Conservation (phyloP, 1,284 basidiomycete genomes). For the Xerocomus cyaneibrunnescens region DNA sequence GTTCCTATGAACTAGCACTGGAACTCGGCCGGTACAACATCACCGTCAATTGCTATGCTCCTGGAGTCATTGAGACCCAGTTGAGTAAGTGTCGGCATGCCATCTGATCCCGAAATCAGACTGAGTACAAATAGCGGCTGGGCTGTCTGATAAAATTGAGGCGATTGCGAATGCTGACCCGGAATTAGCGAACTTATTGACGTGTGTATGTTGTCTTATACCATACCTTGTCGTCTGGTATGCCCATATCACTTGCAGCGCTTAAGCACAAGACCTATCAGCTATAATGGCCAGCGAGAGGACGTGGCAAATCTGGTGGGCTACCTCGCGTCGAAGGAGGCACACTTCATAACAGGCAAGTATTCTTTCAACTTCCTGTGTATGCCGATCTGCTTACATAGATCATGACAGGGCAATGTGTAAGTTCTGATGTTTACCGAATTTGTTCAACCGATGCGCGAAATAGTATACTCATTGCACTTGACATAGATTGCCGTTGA, state of each 20-base stretch:
- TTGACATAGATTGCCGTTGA: conserved; percentile 7
- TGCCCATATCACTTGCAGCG: not conserved
- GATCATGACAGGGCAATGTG: not conserved
- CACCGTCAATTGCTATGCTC: not conserved
- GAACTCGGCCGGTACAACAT: conserved; percentile 5
- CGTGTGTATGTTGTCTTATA: too few species aligned
- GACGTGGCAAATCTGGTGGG: not conserved
- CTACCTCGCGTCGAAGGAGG: conserved; percentile 1
- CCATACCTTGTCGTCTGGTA: too few species aligned
- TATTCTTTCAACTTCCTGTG: not conserved
- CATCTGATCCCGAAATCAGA: too few species aligned
- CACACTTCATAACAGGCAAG: conserved; percentile 2
- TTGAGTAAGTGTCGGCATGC: not conserved
- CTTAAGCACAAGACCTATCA: not conserved
- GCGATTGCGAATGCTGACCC: too few species aligned
- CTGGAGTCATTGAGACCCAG: not conserved
- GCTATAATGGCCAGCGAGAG: conserved; percentile 1
- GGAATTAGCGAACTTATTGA: too few species aligned
- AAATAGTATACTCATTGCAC: not conserved
- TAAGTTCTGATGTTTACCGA: not conserved
- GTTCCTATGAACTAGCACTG: not conserved
- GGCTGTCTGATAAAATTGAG: too few species aligned
- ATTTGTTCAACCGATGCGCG: not conserved
- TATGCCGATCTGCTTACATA: too few species aligned
- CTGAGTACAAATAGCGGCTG: too few species aligned